Percentiles rank a stretch among this genome's conserved stretches.
Conservation (phyloP, 805 yeast genomes). For the Metschnikowia rubicola region DNA sequence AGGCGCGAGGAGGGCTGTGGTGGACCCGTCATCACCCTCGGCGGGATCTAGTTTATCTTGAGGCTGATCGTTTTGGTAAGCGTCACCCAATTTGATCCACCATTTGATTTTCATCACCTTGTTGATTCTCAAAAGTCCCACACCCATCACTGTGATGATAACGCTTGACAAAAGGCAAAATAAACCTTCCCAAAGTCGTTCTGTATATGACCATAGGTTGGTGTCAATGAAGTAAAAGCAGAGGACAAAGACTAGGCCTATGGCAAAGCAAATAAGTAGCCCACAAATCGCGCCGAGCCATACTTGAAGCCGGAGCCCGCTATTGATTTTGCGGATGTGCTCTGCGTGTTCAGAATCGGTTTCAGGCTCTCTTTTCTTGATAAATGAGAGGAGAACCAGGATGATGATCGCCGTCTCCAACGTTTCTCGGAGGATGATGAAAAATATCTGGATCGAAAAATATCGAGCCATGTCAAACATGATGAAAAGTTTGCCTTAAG, state of each 20-base stretch:
- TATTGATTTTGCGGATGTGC: constrained; percentile 12
- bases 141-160: constrained; percentile 83
- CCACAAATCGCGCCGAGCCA: constrained; percentile 82
- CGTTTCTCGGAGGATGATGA: constrained; percentile 70
- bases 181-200: constrained; percentile 84
- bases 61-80: constrained; percentile 25
- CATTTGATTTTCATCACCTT: constrained; percentile 77
- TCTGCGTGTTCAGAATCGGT: constrained; percentile 5
- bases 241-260: constrained; percentile 69
- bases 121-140: constrained; percentile 75
- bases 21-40: constrained; percentile 5
- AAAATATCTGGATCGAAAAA: constrained; percentile 71
- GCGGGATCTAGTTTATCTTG: not conserved
- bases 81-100: constrained; percentile 47
- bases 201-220: constrained; percentile 84
- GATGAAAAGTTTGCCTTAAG: not conserved
- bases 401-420: constrained; percentile 73
- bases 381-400: constrained; percentile 67
- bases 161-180: constrained; percentile 74
- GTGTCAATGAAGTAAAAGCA: constrained; percentile 75
- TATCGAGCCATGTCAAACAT: constrained; percentile 23
- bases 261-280: constrained; percentile 58
- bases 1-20: constrained; percentile 3
- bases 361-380: constrained; percentile 44
- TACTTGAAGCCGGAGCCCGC: constrained; percentile 51